These are phyloP conservation scores for Chenopodium berlandieri DNA, from an alignment of 148 eudicot species.

Conservation along the genomic window DNA sequence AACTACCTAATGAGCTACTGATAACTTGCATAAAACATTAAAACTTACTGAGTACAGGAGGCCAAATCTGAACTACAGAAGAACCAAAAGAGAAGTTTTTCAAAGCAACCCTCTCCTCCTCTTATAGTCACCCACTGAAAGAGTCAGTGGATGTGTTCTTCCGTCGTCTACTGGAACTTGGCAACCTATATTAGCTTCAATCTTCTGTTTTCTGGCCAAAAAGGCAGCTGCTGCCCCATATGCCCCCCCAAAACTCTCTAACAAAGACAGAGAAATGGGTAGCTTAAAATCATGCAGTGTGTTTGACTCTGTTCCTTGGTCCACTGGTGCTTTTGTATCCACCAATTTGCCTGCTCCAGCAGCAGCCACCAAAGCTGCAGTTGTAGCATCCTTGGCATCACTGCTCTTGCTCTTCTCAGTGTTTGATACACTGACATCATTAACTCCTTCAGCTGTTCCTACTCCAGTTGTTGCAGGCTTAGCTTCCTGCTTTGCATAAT, in stretches of 20 bases:
- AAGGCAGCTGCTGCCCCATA: slow-evolving; percentile 65
- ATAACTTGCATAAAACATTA: not conserved
- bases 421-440: not conserved
- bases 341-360: slow-evolving; percentile 85
- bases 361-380: slow-evolving; percentile 71
- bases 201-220: slow-evolving; percentile 78
- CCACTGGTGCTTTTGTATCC: slow-evolving; percentile 82
- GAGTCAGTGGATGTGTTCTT: slow-evolving; percentile 71
- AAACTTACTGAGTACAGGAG: not conserved
- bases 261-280: slow-evolving; percentile 54
- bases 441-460: slow-evolving; percentile 1
- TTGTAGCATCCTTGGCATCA: slow-evolving; percentile 39
- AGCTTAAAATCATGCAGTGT: slow-evolving; percentile 67
- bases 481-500: slow-evolving; percentile 50
- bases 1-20: not conserved
- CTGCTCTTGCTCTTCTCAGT: not conserved
- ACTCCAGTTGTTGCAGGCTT: slow-evolving; percentile 28
- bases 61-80: not conserved
- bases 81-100: slow-evolving; percentile 4
- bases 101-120: slow-evolving; percentile 81
- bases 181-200: slow-evolving; percentile 74
- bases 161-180: slow-evolving; percentile 76
- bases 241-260: slow-evolving; percentile 70
- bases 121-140: slow-evolving; percentile 85
- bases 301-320: slow-evolving; percentile 70